A percentile compares a stretch with the other conserved stretches of the same genome.
phyloP scores from a whole-genome alignment of 176 grass and related monocot species.

The Eragrostis nindensis region DNA sequence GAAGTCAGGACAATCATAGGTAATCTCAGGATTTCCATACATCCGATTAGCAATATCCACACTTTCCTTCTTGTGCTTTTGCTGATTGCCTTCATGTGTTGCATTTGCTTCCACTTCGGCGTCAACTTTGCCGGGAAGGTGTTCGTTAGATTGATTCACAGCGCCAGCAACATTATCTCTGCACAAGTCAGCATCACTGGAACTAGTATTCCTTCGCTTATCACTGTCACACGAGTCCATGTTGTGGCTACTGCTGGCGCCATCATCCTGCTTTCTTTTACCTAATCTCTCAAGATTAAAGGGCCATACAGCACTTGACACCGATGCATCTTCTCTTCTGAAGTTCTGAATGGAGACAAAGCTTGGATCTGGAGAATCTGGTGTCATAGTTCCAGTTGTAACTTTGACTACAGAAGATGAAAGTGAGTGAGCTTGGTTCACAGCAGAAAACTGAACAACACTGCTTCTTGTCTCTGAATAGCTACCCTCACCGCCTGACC shows the following conservation, averaged over 20 bases:
- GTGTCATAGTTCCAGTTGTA: background rate
- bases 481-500: background rate
- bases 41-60: slow-evolving; percentile 22
- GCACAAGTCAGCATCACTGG: background rate
- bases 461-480: slow-evolving; percentile 39
- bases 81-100: slow-evolving; percentile 6
- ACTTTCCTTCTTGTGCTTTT: slow-evolving; percentile 14
- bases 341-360: background rate
- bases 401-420: background rate
- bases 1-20: slow-evolving; percentile 53
- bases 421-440: background rate
- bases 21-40: background rate
- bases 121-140: too few species aligned
- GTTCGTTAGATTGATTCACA: slow-evolving; percentile 4
- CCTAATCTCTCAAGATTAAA: too few species aligned
- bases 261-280: slow-evolving; percentile 31
- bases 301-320: too few species aligned
- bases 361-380: background rate
- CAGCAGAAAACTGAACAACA: slow-evolving; percentile 30
- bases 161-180: slow-evolving; percentile 14
- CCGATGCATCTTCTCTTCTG: slow-evolving; percentile 8
- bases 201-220: background rate
- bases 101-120: background rate
- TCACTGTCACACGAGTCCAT: slow-evolving; percentile 11
- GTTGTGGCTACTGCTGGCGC: background rate